phyloP scores from a whole-genome alignment of 1,139 yeast species.

The Lodderomyces margitis region DNA sequence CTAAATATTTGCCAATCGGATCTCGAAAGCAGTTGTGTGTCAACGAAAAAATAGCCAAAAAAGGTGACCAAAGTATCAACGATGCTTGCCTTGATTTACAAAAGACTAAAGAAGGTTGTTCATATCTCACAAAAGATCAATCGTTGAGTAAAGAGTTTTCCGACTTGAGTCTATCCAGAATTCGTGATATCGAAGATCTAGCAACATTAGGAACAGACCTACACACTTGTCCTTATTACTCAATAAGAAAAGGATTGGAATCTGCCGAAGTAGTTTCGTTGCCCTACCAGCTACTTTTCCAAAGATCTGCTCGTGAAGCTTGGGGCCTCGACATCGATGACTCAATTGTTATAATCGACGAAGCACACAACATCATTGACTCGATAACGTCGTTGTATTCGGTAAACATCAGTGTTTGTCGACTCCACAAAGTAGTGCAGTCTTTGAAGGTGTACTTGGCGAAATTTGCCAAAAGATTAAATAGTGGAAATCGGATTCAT shows the following conservation, averaged over 20 bases:
- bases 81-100: conserved; percentile 83
- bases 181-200: conserved; percentile 84
- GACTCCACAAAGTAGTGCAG: conserved; percentile 41
- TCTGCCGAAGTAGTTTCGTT: conserved; percentile 73
- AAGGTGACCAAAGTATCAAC: conserved; percentile 58
- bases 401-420: conserved; percentile 49
- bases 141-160: conserved; percentile 48
- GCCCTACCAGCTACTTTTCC: conserved; percentile 81
- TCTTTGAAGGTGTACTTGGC: conserved; percentile 55
- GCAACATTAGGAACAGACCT: conserved; percentile 56
- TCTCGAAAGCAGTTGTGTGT: conserved; percentile 87
- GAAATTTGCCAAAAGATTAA: conserved; percentile 62
- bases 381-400: conserved; percentile 73
- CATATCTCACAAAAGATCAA: conserved; percentile 42
- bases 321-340: conserved; percentile 59
- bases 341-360: conserved; percentile 80
- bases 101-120: conserved; percentile 47
- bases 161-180: conserved; percentile 56
- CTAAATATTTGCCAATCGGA: conserved; percentile 67
- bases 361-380: conserved; percentile 87
- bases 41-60: conserved; percentile 53
- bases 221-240: conserved; percentile 80
- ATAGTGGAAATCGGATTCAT: conserved; percentile 72
- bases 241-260: conserved; percentile 55
- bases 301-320: conserved; percentile 58